Conservation (phyloP, 148 eudicot species). For the Polygonum maritimum region DNA sequence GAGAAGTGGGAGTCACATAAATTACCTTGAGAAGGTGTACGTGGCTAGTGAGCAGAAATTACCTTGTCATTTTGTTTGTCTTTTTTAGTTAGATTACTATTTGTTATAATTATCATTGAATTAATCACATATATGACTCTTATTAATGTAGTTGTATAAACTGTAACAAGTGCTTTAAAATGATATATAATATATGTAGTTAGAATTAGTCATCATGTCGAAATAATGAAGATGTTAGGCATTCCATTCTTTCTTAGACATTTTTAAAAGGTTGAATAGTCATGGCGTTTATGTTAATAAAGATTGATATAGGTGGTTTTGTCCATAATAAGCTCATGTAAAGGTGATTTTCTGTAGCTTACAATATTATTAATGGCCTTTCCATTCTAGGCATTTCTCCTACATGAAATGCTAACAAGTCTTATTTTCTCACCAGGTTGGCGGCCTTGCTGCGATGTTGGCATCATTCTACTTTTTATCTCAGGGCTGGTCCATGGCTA, state of each 20-base stretch:
- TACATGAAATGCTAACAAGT: slow-evolving; percentile 2
- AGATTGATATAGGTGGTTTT: background rate
- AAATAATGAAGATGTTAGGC: background rate
- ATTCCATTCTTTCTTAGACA: background rate
- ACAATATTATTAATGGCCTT: background rate
- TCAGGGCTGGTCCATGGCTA: slow-evolving; percentile 90
- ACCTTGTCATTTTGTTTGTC: too few relatives aligned
- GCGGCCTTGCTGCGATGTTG: slow-evolving; percentile 82
- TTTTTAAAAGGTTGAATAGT: background rate
- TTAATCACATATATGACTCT: too few relatives aligned
- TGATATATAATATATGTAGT: too few relatives aligned
- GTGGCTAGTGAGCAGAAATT: too few relatives aligned
- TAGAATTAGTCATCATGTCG: background rate
- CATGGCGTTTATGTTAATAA: background rate
- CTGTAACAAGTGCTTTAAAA: too few relatives aligned
- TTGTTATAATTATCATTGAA: too few relatives aligned
- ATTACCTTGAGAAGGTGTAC: too few relatives aligned
- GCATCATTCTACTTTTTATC: slow-evolving; percentile 80
- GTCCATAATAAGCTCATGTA: background rate
- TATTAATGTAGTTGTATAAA: too few relatives aligned
- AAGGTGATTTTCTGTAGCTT: background rate
- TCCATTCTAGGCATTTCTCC: background rate
- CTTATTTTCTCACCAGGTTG: slow-evolving; percentile 40
- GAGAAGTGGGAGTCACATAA: too few relatives aligned
- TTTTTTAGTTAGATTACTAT: too few relatives aligned